A percentile compares a stretch with the other conserved stretches of the same genome.
These are phyloP conservation scores for Ulmus americana DNA, from an alignment of 331 rosid species.

Conservation along the genomic window DNA sequence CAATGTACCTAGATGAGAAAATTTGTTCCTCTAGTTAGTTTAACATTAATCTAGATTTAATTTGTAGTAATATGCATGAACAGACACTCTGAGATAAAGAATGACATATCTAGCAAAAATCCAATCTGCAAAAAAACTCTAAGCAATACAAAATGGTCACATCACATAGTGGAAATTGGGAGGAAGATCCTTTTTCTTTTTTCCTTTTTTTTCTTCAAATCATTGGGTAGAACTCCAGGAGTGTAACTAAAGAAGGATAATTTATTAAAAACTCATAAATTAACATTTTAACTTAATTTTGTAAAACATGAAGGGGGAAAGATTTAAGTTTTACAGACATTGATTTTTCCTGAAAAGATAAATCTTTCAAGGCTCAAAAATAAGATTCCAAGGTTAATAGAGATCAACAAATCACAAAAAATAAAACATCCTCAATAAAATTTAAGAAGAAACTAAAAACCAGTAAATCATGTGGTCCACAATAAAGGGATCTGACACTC, in stretches of 20 bases:
- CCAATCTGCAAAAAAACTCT: not conserved
- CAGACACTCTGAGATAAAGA: not conserved
- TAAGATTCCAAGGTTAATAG: too few species aligned
- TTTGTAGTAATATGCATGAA: too few species aligned
- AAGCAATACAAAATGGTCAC: too few species aligned
- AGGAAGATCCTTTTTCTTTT: too few species aligned
- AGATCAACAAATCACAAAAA: not conserved
- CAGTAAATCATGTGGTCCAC: slow-evolving; percentile 5
- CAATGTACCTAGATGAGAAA: slow-evolving; percentile 55
- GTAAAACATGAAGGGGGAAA: not conserved
- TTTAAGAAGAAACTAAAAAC: not conserved
- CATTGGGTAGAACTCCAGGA: too few species aligned
- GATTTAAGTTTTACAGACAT: too few species aligned
- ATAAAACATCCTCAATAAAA: not conserved
- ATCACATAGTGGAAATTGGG: not conserved
- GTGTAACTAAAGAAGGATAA: not conserved
- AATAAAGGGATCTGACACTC: slow-evolving; percentile 21
- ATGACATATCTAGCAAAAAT: not conserved
- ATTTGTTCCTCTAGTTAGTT: not conserved
- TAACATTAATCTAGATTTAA: too few species aligned
- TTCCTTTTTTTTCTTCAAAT: not conserved
- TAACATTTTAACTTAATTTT: not conserved
- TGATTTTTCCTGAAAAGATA: too few species aligned
- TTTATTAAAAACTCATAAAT: not conserved
- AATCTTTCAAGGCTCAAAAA: too few species aligned